Evolutionary conservation across 352 stramenopile species (phyloP), one percentile per base, ranked within the genome.

Genomic region (Porosira glacialis): DNA sequence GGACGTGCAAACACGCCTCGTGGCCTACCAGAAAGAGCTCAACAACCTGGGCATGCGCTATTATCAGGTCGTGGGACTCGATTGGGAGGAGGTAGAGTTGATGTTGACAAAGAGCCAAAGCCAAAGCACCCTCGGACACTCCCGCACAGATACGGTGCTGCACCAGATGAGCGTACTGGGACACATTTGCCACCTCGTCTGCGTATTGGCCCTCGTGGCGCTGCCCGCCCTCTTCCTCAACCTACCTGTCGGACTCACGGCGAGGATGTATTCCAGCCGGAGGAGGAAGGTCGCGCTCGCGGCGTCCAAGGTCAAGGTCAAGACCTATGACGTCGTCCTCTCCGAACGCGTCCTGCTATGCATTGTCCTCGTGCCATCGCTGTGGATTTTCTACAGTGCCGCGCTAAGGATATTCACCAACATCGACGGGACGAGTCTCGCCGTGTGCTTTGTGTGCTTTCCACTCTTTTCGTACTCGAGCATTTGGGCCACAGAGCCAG

Each of bases 401-500:
- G 13, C 83, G 4, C 52, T 89, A 3, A 58, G 53, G 11, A 63
- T 84, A 13, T 81, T 86, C 38, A 91, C 82, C 2, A 64, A 82
- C 38, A 65, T 87, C 28, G 81, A 90, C 66, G 68, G 71, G 1
- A 73, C 74, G 27, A 76, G 75, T 0, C 81, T 90, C 53, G 68
- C 74, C 2, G 62, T 90, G n/a, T 77, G 61, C 17, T 78, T 92
- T 36, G 61, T 89, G 17, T 89, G 69, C 22, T 80, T 91, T 39
- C 87, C 88, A 2, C 28, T 93, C 0, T 92, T 92, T 71, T 86
- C 86, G 8, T 94, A 93, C 58, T 77, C 82, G 38, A 88, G 87
- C 27, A 91, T 95, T 45, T 87, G 94, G 55, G 83, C 79, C 19
- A 83, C 86, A 15, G 89, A 94, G 49, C 85, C 87, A 10, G 88